phyloP scores from a whole-genome alignment of 2,329 filamentous ascomycete species.

The Xylaria sp. region DNA sequence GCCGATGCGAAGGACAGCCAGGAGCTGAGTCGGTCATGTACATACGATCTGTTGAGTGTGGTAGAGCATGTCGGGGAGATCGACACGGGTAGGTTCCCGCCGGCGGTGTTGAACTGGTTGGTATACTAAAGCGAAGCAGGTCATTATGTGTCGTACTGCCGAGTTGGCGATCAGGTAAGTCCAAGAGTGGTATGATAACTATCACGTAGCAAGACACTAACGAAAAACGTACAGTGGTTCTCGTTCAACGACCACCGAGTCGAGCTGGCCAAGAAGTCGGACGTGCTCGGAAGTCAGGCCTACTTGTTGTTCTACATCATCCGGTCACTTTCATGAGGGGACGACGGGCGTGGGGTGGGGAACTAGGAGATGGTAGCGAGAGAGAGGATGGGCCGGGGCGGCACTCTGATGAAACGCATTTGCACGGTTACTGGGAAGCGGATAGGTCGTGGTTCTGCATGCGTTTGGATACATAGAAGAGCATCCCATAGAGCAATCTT shows the following conservation, averaged over 20 bases:
- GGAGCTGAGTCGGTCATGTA: conserved; percentile 66
- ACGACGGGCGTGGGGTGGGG: neutral
- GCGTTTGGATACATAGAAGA: conserved; percentile 23
- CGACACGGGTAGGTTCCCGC: conserved; percentile 63
- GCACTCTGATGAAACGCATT: conserved; percentile 29
- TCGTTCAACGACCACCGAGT: conserved; percentile 95
- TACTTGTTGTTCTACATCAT: conserved; percentile 90
- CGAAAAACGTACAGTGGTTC: conserved; percentile 73
- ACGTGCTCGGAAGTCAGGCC: conserved; percentile 83
- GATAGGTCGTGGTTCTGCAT: conserved; percentile 13
- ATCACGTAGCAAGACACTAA: conserved; percentile 7
- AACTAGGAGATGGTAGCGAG: neutral
- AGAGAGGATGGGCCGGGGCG: conserved; percentile 1
- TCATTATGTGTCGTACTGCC: conserved; percentile 88
- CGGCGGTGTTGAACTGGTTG: neutral
- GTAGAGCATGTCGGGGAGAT: conserved; percentile 93
- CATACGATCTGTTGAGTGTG: conserved; percentile 86
- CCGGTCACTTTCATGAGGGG: conserved; percentile 46
- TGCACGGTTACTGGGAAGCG: conserved; percentile 27
- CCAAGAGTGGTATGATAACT: no score
- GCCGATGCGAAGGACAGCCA: conserved; percentile 53
- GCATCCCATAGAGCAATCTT: conserved; percentile 19
- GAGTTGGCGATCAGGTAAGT: conserved; percentile 72
- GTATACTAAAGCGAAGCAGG: conserved; percentile 41
- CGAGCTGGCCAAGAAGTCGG: conserved; percentile 77